Percentiles rank a stretch among this genome's conserved stretches.
Conservation (phyloP, 2,329 filamentous ascomycete species). For the Bertia moriformis region DNA sequence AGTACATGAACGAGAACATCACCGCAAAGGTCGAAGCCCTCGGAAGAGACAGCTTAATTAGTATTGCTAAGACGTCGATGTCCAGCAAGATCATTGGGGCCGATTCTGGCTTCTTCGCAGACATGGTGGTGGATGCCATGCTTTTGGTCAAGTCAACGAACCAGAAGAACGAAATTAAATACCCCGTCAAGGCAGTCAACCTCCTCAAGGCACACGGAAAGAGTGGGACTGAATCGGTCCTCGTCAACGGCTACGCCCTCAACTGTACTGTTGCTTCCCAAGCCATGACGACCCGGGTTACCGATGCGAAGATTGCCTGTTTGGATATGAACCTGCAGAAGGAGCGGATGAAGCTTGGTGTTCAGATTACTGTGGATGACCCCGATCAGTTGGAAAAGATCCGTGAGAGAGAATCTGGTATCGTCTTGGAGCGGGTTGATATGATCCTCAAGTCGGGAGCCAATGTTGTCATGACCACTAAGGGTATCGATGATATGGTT, state of each 20-base stretch:
- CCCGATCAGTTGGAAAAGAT: constrained; percentile 97
- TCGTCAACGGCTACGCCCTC: constrained; percentile 91
- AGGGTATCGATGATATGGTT: constrained; percentile 93
- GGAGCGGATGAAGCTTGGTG: constrained; percentile 96
- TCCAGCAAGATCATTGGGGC: constrained; percentile 96
- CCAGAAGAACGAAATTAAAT: constrained; percentile 80
- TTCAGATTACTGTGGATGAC: constrained; percentile 96
- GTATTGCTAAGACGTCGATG: constrained; percentile 97
- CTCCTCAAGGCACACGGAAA: constrained; percentile 97
- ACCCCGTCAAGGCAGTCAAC: constrained; percentile 97
- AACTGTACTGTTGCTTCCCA: constrained; percentile 98
- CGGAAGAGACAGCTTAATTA: constrained; percentile 78
- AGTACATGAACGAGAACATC: constrained; percentile 98
- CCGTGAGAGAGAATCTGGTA: constrained; percentile 77
- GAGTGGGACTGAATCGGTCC: constrained; percentile 54
- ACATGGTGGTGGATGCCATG: constrained; percentile 96
- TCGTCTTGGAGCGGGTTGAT: constrained; percentile 85
- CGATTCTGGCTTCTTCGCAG: constrained; percentile 91
- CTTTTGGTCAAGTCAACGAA: constrained; percentile 86
- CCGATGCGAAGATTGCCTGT: constrained; percentile 90
- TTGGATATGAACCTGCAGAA: constrained; percentile 98
- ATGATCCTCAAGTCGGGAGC: constrained; percentile 96
- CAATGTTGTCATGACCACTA: constrained; percentile 91
- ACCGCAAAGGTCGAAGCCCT: constrained; percentile 88
- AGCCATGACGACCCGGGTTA: constrained; percentile 86